phyloP scores from a whole-genome alignment of 2,329 filamentous ascomycete genomes.

The Aspergillus sp. region DNA sequence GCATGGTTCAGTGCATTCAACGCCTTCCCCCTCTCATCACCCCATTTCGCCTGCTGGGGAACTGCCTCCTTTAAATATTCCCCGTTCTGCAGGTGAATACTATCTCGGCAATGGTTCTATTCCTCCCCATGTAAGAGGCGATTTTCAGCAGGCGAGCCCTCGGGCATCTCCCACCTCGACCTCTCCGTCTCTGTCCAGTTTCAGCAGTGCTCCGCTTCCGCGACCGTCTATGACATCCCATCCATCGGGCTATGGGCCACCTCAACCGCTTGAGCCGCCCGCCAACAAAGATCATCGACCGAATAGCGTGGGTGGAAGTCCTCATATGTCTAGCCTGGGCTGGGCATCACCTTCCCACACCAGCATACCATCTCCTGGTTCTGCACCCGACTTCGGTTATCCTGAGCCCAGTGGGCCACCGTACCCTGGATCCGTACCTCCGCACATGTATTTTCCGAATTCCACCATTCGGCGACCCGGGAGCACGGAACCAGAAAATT shows the following conservation, averaged over 20 bases:
- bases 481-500: slow-evolving; percentile 73
- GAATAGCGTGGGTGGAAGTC: slow-evolving; percentile 78
- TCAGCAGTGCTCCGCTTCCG: slow-evolving; percentile 54
- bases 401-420: slow-evolving; percentile 69
- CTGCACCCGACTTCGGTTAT: slow-evolving; percentile 77
- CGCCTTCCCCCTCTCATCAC: slow-evolving; percentile 81
- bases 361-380: slow-evolving; percentile 71
- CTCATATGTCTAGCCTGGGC: slow-evolving; percentile 78
- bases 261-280: slow-evolving; percentile 81
- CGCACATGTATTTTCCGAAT: slow-evolving; percentile 74
- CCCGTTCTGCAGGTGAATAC: slow-evolving; percentile 70
- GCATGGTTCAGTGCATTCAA: slow-evolving; percentile 57
- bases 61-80: slow-evolving; percentile 71
- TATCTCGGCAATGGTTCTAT: slow-evolving; percentile 81
- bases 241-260: slow-evolving; percentile 79
- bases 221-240: slow-evolving; percentile 78
- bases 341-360: slow-evolving; percentile 87
- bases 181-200: slow-evolving; percentile 67
- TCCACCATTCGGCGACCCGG: slow-evolving; percentile 72
- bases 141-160: slow-evolving; percentile 73
- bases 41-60: slow-evolving; percentile 78
- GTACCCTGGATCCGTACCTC: slow-evolving; percentile 48
- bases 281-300: slow-evolving; percentile 75
- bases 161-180: slow-evolving; percentile 65
- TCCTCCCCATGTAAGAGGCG: slow-evolving; percentile 78